Evolutionary conservation across 164 flowering plant genomes (phyloP).

Genomic region (Umbilicus rupestris): DNA sequence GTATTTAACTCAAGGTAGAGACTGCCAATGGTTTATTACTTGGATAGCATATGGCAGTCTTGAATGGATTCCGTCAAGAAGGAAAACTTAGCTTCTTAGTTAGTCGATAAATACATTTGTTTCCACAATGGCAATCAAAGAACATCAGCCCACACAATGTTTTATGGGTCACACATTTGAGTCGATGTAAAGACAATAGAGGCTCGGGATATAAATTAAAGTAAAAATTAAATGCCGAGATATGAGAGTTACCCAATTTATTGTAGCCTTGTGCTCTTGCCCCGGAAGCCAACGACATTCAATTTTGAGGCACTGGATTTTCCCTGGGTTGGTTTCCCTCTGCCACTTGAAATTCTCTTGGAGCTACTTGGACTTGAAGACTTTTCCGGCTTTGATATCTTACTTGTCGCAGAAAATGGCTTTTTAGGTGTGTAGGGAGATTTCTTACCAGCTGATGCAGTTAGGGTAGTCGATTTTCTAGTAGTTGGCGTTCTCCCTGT

Average conservation of each 20-base stretch:
- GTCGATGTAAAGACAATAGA: no score
- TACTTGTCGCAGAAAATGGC: slow-evolving; percentile 3
- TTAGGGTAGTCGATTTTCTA: neutral
- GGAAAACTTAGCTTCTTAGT: no score
- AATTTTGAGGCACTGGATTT: slow-evolving; percentile 38
- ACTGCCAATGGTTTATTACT: no score
- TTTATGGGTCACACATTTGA: no score
- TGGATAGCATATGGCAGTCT: no score
- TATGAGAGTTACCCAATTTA: neutral
- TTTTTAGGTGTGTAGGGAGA: slow-evolving; percentile 5
- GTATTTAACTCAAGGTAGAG: no score
- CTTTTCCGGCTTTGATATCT: slow-evolving; percentile 13
- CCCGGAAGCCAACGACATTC: slow-evolving; percentile 73
- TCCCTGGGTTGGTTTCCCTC: slow-evolving; percentile 20
- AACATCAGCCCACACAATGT: no score
- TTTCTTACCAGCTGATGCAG: neutral
- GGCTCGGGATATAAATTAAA: neutral
- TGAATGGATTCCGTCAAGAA: no score
- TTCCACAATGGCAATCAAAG: no score
- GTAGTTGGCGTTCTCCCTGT: slow-evolving; percentile 1
- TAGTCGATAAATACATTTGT: no score
- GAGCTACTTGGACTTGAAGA: slow-evolving; percentile 17
- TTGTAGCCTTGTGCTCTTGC: slow-evolving; percentile 32
- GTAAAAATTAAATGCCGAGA: neutral
- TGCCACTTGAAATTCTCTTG: slow-evolving; percentile 18